phyloP scores from a whole-genome alignment of 495 filamentous ascomycete species.

The Penicillium diatomitis region DNA sequence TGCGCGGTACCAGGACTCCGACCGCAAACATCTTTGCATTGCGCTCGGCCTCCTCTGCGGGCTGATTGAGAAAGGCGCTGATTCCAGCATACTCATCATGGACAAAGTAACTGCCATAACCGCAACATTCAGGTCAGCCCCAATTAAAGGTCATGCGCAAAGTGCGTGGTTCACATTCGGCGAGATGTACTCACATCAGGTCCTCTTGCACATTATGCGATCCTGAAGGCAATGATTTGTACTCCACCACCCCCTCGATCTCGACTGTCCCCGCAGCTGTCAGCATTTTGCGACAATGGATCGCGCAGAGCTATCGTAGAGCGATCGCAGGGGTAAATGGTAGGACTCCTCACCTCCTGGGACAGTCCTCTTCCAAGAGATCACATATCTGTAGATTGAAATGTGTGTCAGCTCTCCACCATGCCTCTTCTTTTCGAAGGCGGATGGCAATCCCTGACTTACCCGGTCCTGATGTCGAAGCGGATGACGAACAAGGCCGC shows the following conservation, averaged over 20 bases:
- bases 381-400: constrained; percentile 51
- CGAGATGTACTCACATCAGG: constrained; percentile 50
- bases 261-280: constrained; percentile 46
- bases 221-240: constrained; percentile 87
- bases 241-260: constrained; percentile 85
- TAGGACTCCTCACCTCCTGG: constrained; percentile 44
- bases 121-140: background rate
- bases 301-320: no score
- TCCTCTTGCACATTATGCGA: constrained; percentile 83
- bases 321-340: background rate
- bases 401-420: constrained; percentile 10
- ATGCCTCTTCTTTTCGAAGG: constrained; percentile 1
- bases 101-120: constrained; percentile 66
- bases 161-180: no score
- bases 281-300: constrained; percentile 6
- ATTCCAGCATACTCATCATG: constrained; percentile 79
- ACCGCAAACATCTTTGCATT: constrained; percentile 91
- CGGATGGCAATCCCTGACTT: constrained; percentile 17
- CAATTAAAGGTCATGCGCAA: no score
- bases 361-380: constrained; percentile 72
- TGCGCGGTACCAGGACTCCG: constrained; percentile 77
- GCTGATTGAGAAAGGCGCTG: constrained; percentile 82
- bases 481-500: constrained; percentile 76
- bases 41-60: constrained; percentile 66
- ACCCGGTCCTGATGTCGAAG: constrained; percentile 82